Percentiles rank a stretch among this genome's conserved stretches.
Evolutionary conservation across 306 rosid species (phyloP).

Genomic region (Begonia fuchsioides): DNA sequence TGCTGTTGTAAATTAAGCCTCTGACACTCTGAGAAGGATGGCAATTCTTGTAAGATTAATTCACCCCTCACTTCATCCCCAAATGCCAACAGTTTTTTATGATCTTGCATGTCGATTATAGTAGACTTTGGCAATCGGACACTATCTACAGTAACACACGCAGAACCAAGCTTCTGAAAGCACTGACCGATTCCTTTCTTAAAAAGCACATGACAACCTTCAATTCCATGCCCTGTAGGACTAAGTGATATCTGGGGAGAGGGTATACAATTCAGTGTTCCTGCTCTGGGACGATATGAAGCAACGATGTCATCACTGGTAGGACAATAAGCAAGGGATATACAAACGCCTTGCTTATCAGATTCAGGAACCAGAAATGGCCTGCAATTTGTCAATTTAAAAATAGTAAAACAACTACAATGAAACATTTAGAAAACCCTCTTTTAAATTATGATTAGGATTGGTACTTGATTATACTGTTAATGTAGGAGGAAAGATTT

Average conservation of each 20-base stretch:
- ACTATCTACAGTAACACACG: constrained; percentile 35
- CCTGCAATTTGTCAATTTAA: constrained; percentile 24
- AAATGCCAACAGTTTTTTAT: constrained; percentile 41
- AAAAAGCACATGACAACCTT: constrained; percentile 50
- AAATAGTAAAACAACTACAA: too few species aligned
- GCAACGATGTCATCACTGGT: constrained; percentile 55
- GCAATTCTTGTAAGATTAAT: constrained; percentile 58
- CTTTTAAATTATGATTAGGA: too few species aligned
- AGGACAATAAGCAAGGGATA: constrained; percentile 67
- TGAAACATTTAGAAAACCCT: too few species aligned
- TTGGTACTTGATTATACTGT: too few species aligned
- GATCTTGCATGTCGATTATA: constrained; percentile 26
- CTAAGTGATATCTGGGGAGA: constrained; percentile 31
- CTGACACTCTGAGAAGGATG: constrained; percentile 50
- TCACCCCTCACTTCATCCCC: constrained; percentile 42
- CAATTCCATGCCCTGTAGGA: constrained; percentile 45
- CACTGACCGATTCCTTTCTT: constrained; percentile 17
- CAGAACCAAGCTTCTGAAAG: constrained; percentile 39
- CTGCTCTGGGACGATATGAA: constrained; percentile 75
- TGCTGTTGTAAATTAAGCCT: constrained; percentile 28
- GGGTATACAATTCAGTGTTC: constrained; percentile 18
- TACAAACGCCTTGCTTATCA: constrained; percentile 66
- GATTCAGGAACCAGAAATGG: constrained; percentile 56
- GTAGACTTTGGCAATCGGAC: constrained; percentile 51
- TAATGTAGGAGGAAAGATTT: too few species aligned